Conservation (phyloP, 1,284 basidiomycete genomes). For the Rhodofomes roseus region DNA sequence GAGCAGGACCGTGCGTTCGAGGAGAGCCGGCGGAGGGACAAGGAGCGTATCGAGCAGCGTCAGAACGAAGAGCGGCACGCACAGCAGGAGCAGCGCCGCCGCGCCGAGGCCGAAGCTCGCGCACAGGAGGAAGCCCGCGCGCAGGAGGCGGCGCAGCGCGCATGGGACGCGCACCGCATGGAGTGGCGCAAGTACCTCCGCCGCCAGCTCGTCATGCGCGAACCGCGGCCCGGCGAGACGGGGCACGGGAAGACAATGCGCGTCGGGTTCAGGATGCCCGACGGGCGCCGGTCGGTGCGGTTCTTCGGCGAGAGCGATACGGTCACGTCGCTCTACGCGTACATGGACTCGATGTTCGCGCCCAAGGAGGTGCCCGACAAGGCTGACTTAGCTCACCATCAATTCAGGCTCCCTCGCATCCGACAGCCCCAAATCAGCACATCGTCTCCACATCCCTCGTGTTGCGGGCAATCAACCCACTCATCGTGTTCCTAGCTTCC, state of each 20-base stretch:
- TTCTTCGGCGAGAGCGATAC: constrained; percentile 50
- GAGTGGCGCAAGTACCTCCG: constrained; percentile 52
- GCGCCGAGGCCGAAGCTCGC: constrained; percentile 28
- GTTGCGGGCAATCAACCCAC: no score
- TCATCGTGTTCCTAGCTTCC: no score
- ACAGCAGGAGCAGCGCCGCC: constrained; percentile 28
- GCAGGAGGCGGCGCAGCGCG: constrained; percentile 29
- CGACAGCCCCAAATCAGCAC: no score
- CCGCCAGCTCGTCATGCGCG: constrained; percentile 33
- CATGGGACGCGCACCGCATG: constrained; percentile 33
- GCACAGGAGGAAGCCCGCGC: constrained; percentile 27
- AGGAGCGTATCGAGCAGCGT: constrained; percentile 57
- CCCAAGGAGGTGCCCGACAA: constrained; percentile 31
- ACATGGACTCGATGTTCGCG: constrained; percentile 57
- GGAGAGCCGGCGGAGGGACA: constrained; percentile 64
- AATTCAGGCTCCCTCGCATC: no score
- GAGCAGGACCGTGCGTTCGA: constrained; percentile 83
- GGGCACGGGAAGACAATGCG: constrained; percentile 39
- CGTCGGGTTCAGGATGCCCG: constrained; percentile 66
- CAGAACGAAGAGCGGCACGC: constrained; percentile 41
- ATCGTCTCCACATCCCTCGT: no score
- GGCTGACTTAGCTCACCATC: no score
- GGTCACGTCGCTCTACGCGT: constrained; percentile 65
- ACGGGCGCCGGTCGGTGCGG: constrained; percentile 57
- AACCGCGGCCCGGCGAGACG: constrained; percentile 29